phyloP scores from a whole-genome alignment of 306 rosid genomes.

The Gillenia trifoliata region DNA sequence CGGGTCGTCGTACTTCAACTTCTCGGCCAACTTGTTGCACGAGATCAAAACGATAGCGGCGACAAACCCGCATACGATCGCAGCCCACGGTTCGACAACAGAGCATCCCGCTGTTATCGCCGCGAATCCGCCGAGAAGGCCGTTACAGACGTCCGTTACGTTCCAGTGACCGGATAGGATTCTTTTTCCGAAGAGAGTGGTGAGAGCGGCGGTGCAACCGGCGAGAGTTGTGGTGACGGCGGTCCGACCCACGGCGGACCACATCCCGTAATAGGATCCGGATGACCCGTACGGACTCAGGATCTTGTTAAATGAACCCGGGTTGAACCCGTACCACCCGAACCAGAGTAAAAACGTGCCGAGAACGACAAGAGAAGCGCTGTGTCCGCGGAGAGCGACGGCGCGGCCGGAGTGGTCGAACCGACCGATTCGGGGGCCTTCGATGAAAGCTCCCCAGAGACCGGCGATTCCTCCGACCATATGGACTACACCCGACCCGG shows the following conservation, averaged over 20 bases:
- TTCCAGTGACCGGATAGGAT: slow-evolving; percentile 90
- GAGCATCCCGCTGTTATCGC: slow-evolving; percentile 85
- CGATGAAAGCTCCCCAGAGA: slow-evolving; percentile 75
- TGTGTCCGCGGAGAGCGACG: slow-evolving; percentile 55
- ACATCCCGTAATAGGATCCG: slow-evolving; percentile 63
- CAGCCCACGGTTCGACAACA: slow-evolving; percentile 95
- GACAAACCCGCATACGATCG: slow-evolving; percentile 72
- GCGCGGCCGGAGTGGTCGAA: slow-evolving; percentile 60
- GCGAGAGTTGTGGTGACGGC: slow-evolving; percentile 88
- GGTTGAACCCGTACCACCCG: slow-evolving; percentile 97
- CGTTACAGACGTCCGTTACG: slow-evolving; percentile 86
- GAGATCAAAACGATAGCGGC: slow-evolving; percentile 52
- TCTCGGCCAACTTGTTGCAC: slow-evolving; percentile 72
- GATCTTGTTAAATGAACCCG: slow-evolving; percentile 78
- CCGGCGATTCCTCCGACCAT: slow-evolving; percentile 92
- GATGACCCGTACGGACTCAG: slow-evolving; percentile 15
- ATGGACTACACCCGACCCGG: slow-evolving; percentile 94
- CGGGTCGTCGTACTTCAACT: slow-evolving; percentile 54
- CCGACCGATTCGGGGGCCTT: slow-evolving; percentile 84
- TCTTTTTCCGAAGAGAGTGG: slow-evolving; percentile 77
- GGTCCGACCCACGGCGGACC: slow-evolving; percentile 88
- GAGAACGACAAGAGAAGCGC: slow-evolving; percentile 64
- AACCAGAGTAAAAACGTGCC: slow-evolving; percentile 91
- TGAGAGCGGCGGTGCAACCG: slow-evolving; percentile 75
- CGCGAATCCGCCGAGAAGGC: slow-evolving; percentile 81